Percentiles rank a stretch among this genome's conserved stretches.
Evolutionary conservation across 805 yeast genomes (phyloP).

Genomic region (Kluyveromyces lactis): DNA sequence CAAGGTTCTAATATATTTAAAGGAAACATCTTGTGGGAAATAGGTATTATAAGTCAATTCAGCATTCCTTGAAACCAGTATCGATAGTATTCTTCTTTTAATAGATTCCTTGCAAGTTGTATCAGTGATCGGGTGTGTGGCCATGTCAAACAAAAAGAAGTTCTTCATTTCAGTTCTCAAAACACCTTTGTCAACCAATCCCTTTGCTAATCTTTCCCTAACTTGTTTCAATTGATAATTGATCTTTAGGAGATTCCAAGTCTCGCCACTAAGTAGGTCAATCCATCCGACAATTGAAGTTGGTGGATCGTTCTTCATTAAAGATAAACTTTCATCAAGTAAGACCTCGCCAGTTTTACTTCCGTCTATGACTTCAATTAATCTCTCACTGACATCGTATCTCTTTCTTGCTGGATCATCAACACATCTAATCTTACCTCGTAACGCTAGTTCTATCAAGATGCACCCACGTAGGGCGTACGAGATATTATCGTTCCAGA

Average conservation of each 20-base stretch:
- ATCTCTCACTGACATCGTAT: conserved; percentile 78
- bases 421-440: conserved; percentile 81
- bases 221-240: conserved; percentile 95
- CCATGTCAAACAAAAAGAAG: conserved; percentile 93
- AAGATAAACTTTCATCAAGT: conserved; percentile 83
- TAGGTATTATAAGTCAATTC: conserved; percentile 48
- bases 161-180: conserved; percentile 93
- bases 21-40: conserved; percentile 62
- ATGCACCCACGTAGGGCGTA: conserved; percentile 95
- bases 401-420: conserved; percentile 90
- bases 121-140: conserved; percentile 95
- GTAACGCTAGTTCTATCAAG: conserved; percentile 80
- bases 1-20: conserved; percentile 66
- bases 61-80: conserved; percentile 67
- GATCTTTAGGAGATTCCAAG: conserved; percentile 94
- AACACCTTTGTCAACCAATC: conserved; percentile 93
- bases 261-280: conserved; percentile 87
- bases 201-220: conserved; percentile 92
- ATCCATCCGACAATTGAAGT: conserved; percentile 85
- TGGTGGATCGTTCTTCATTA: conserved; percentile 80
- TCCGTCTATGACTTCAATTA: conserved; percentile 78
- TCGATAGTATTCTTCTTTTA: conserved; percentile 57
- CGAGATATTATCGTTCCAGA: conserved; percentile 97
- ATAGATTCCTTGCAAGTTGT: conserved; percentile 75
- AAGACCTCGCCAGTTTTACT: conserved; percentile 90